Conservation (phyloP, 1,284 basidiomycete genomes). For the Stereum hirsutum region DNA sequence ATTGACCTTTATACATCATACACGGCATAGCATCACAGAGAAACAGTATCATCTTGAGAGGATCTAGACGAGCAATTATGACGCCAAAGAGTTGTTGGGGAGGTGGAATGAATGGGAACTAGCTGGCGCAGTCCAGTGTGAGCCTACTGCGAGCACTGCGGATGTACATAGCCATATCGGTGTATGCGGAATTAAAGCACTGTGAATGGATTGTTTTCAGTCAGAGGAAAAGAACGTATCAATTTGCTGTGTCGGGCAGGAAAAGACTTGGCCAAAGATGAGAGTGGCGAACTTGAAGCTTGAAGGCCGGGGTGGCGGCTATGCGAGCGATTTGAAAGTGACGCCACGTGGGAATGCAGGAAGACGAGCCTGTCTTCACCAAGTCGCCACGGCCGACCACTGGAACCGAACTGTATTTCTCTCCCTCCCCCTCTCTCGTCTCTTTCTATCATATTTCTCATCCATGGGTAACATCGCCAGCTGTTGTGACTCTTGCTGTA, state of each 20-base stretch:
- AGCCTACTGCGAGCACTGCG: too few species aligned
- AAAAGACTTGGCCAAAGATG: too few species aligned
- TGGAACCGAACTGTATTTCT: not conserved
- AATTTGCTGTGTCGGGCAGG: not conserved
- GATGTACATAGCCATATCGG: too few species aligned
- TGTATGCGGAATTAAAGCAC: too few species aligned
- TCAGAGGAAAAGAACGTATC: too few species aligned
- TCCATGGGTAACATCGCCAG: constrained; percentile 50
- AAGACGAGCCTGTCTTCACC: too few species aligned
- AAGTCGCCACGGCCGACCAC: not conserved
- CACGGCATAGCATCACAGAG: not conserved
- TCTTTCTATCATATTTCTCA: constrained; percentile 12
- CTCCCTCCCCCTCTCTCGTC: constrained; percentile 12
- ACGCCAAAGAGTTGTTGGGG: not conserved
- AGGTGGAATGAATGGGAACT: too few species aligned
- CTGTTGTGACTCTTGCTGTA: constrained; percentile 76
- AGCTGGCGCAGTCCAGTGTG: too few species aligned
- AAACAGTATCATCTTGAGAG: not conserved
- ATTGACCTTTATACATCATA: not conserved
- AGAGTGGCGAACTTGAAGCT: not conserved
- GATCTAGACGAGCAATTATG: not conserved
- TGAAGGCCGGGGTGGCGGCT: not conserved
- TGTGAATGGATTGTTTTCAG: too few species aligned
- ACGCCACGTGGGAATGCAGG: not conserved
- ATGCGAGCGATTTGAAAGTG: not conserved